A percentile compares a stretch with the other conserved stretches of the same genome.
These are phyloP conservation scores for Maudiozyma saulgeensis DNA, from an alignment of 805 yeast genomes.

Conservation along the genomic window DNA sequence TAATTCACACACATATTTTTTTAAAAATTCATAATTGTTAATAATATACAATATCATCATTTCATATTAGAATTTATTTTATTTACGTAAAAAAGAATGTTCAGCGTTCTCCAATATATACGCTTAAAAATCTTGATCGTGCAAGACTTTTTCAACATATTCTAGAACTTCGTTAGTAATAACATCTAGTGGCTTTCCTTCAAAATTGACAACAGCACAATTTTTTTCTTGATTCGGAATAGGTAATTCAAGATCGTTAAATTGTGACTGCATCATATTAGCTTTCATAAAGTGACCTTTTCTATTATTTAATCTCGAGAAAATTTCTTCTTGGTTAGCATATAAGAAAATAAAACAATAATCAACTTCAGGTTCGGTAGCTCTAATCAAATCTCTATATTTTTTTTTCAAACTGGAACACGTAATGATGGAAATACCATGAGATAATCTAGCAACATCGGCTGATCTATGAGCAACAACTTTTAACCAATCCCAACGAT, in stretches of 20 bases:
- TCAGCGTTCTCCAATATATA: too few species aligned
- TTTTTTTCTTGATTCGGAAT: constrained; percentile 27
- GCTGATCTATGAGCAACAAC: constrained; percentile 38
- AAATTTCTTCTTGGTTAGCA: constrained; percentile 52
- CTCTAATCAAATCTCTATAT: constrained; percentile 57
- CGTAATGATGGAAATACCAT: constrained; percentile 43
- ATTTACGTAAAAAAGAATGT: too few species aligned
- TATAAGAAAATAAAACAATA: constrained; percentile 59
- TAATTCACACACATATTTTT: background rate
- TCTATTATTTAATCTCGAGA: constrained; percentile 53
- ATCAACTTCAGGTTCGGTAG: constrained; percentile 25
- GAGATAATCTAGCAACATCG: constrained; percentile 26
- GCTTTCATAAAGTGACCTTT: constrained; percentile 80
- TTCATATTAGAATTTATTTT: too few species aligned
- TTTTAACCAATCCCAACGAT: constrained; percentile 84
- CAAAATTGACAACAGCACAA: constrained; percentile 26
- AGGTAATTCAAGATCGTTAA: constrained; percentile 67
- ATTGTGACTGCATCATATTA: constrained; percentile 74
- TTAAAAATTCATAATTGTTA: too few species aligned
- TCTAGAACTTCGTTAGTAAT: constrained; percentile 15
- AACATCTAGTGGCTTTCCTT: constrained; percentile 15
- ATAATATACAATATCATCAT: too few species aligned
- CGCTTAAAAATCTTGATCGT: background rate
- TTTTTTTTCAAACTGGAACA: constrained; percentile 76
- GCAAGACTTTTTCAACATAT: constrained; percentile 1